Conservation (phyloP, 768 basidiomycete species). For the Collybia nuda region DNA sequence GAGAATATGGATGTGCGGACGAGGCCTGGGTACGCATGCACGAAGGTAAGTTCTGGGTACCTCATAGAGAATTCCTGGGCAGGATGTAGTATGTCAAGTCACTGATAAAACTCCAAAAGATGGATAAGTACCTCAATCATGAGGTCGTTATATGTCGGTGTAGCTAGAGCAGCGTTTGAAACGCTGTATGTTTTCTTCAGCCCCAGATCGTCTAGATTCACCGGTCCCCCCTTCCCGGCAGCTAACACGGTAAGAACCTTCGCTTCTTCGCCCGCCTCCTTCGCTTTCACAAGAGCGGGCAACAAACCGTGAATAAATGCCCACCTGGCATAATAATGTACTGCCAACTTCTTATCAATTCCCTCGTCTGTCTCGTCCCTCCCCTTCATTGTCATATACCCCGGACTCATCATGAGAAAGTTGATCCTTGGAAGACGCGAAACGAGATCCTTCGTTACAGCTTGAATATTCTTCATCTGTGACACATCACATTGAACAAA, state of each 20-base stretch:
- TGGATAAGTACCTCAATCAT: slow-evolving; percentile 43
- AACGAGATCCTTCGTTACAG: slow-evolving; percentile 25
- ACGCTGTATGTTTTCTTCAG: slow-evolving; percentile 46
- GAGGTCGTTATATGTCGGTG: slow-evolving; percentile 50
- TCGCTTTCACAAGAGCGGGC: slow-evolving; percentile 41
- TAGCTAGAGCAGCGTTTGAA: slow-evolving; percentile 27
- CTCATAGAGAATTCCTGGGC: slow-evolving; percentile 35
- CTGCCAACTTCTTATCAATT: slow-evolving; percentile 40
- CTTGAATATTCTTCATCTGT: slow-evolving; percentile 48
- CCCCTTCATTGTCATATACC: slow-evolving; percentile 34
- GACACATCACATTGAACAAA: slow-evolving; percentile 53
- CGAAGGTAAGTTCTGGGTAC: slow-evolving; percentile 41
- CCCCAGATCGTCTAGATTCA: slow-evolving; percentile 47
- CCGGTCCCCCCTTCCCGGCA: slow-evolving; percentile 26
- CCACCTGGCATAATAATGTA: slow-evolving; percentile 48
- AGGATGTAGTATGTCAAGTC: not conserved
- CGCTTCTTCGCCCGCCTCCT: slow-evolving; percentile 46
- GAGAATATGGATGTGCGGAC: slow-evolving; percentile 28
- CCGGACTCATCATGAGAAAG: slow-evolving; percentile 49
- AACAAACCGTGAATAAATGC: slow-evolving; percentile 45
- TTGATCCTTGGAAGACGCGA: slow-evolving; percentile 44
- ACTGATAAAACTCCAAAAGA: not conserved
- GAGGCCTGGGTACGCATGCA: slow-evolving; percentile 41
- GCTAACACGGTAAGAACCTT: slow-evolving; percentile 46
- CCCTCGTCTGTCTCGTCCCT: slow-evolving; percentile 44